Evolutionary conservation across 2,329 filamentous ascomycete species (phyloP), one percentile per base, ranked within the genome.

Genomic region (Hortaea sp.): DNA sequence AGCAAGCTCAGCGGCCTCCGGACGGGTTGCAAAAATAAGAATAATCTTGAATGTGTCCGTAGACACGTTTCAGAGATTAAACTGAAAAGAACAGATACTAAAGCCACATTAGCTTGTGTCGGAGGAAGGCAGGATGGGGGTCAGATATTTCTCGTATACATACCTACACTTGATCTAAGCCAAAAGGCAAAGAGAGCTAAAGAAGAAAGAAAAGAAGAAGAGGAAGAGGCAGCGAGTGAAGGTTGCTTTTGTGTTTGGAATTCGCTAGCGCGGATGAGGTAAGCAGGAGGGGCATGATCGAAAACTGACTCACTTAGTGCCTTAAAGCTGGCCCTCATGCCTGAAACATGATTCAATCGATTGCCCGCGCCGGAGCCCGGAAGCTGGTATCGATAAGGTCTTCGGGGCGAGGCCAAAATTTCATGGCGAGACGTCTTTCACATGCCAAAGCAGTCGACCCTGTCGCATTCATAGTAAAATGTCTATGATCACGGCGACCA

Each of bases 41-140:
- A 79, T 86, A 88, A 89, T 86, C 82, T 79, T 74, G 76, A 77
- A 78, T 74, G 74, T 73, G 73, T 74, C 79, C 75, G 72, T 85
- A 78, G 80, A 75, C 73, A 74, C 76, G 77, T 88, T 85, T 84
- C 84, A 89, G 84, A 84, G 82, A 88, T 88, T 88, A 89, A 88
- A 88, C 85, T 89, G 82, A 87, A 85, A 39, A 39, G 37, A 39
- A 39, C 37, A 35, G 32, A 35, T 35, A 9, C 13, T 10, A 12
- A 9, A 7, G 37, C 7, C 7, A 6, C 7, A 27, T 29, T 41
- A 28, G 39, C 39, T 28, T 6, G 10, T 28, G 39, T 29, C 39
- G 7, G n/a, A n/a, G n/a, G n/a, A 20, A 11, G 7, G 6, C 6
- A 7, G 38, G 7, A 20, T 6, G 13, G 13, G 13, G 6, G 10